phyloP scores from a whole-genome alignment of 352 stramenopile genomes.

The Globisporangium solare region DNA sequence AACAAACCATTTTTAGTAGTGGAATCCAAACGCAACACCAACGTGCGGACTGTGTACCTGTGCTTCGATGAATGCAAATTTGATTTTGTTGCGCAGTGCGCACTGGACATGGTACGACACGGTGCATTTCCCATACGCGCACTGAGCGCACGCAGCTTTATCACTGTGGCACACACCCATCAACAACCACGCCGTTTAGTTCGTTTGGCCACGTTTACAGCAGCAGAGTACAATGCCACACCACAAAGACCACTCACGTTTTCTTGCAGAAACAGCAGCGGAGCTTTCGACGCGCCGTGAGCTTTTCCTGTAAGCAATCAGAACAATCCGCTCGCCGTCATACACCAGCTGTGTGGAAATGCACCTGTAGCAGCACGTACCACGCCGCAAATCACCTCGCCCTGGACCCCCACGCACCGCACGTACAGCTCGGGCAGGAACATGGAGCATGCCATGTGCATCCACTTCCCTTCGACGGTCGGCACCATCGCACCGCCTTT shows the following conservation, averaged over 20 bases:
- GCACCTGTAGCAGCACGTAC: conserved; percentile 16
- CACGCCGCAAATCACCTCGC: conserved; percentile 56
- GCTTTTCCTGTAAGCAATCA: conserved; percentile 28
- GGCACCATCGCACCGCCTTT: conserved; percentile 56
- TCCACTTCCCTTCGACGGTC: conserved; percentile 45
- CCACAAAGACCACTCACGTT: conserved; percentile 15
- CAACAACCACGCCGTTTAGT: too few species aligned
- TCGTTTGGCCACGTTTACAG: neutral
- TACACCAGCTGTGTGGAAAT: neutral
- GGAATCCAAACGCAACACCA: neutral
- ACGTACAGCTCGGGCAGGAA: conserved; percentile 75
- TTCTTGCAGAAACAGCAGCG: conserved; percentile 78
- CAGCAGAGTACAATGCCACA: conserved; percentile 2
- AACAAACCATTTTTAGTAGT: neutral
- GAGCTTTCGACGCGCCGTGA: conserved; percentile 46
- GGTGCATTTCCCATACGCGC: conserved; percentile 55
- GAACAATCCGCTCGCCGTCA: neutral
- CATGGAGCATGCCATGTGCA: conserved; percentile 77
- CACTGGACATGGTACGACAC: conserved; percentile 74
- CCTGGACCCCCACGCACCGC: conserved; percentile 24
- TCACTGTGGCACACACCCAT: conserved; percentile 27
- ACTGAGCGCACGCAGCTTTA: conserved; percentile 69
- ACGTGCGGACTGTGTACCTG: conserved; percentile 19
- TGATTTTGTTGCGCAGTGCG: conserved; percentile 52
- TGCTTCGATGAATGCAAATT: conserved; percentile 58